These are phyloP conservation scores for Monosporascus sp. DNA, from an alignment of 2,329 filamentous ascomycete genomes.

Conservation along the genomic window DNA sequence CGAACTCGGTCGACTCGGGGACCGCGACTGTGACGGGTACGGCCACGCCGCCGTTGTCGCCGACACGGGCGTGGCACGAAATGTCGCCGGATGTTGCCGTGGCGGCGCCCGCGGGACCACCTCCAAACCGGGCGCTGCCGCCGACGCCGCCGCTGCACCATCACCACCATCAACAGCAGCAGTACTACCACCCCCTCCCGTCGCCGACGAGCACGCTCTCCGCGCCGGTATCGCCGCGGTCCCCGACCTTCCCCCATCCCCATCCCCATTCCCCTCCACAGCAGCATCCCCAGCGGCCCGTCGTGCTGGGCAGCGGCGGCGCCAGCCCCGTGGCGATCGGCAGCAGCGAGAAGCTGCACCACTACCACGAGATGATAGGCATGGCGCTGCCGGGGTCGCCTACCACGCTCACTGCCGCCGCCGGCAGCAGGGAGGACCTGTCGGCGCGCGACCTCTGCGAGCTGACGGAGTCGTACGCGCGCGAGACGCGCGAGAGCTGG, in stretches of 20 bases:
- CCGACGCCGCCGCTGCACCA: slow-evolving; percentile 12
- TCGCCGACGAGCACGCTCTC: neutral
- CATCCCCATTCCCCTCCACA: neutral
- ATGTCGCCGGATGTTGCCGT: slow-evolving; percentile 30
- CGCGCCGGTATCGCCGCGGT: neutral
- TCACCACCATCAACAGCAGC: neutral
- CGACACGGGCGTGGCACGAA: slow-evolving; percentile 28
- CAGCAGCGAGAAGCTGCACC: too few relatives aligned
- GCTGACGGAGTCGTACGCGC: slow-evolving; percentile 25
- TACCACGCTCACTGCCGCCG: neutral
- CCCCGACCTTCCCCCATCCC: neutral
- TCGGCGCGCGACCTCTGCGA: slow-evolving; percentile 25
- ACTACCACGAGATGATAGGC: too few relatives aligned
- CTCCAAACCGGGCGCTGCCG: slow-evolving; percentile 39
- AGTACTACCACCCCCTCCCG: neutral
- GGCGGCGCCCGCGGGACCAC: slow-evolving; percentile 33
- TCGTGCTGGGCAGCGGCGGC: too few relatives aligned
- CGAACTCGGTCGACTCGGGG: slow-evolving; percentile 12
- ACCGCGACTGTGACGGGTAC: slow-evolving; percentile 8
- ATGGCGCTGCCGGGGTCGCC: too few relatives aligned
- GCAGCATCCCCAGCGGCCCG: neutral
- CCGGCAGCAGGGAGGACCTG: slow-evolving; percentile 4
- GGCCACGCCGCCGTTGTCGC: slow-evolving; percentile 21
- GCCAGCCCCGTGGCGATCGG: too few relatives aligned
- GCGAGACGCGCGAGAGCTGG: slow-evolving; percentile 28